A percentile compares a stretch with the other conserved stretches of the same genome.
phyloP scores from a whole-genome alignment of 2,329 filamentous ascomycete genomes.

The Didymella exigua region DNA sequence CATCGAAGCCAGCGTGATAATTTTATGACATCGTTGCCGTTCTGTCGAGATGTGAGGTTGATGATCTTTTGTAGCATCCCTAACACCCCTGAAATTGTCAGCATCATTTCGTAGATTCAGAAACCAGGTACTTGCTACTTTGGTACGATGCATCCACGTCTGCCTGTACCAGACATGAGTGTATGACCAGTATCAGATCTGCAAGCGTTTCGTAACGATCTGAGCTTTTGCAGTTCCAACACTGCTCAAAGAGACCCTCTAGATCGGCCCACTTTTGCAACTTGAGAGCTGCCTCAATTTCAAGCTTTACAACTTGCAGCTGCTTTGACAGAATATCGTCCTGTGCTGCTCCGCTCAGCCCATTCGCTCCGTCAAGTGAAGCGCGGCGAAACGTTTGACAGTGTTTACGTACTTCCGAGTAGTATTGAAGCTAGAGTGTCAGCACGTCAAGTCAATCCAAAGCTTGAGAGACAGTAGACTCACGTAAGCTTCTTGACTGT shows the following conservation, averaged over 20 bases:
- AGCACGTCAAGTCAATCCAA: not conserved
- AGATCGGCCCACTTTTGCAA: conserved; percentile 73
- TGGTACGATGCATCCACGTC: conserved; percentile 39
- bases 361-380: conserved; percentile 47
- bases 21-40: conserved; percentile 62
- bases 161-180: conserved; percentile 44
- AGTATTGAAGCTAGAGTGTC: conserved; percentile 63
- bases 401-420: conserved; percentile 65
- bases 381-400: conserved; percentile 62
- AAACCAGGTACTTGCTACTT: conserved; percentile 29
- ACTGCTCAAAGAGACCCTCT: conserved; percentile 61
- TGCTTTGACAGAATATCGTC: conserved; percentile 67
- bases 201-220: conserved; percentile 54
- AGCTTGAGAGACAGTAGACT: conserved; percentile 32
- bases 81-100: conserved; percentile 29
- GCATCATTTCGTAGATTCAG: not conserved
- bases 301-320: conserved; percentile 71
- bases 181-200: conserved; percentile 54
- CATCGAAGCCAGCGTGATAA: conserved; percentile 80
- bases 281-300: conserved; percentile 75
- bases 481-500: conserved; percentile 49
- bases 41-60: conserved; percentile 67
- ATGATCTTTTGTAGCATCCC: conserved; percentile 67
- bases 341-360: conserved; percentile 52
- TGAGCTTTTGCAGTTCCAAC: conserved; percentile 44